Evolutionary conservation across 345 rosid genomes (phyloP), one percentile per base, ranked within the genome.

Genomic region (Eucalyptus tenuipes): DNA sequence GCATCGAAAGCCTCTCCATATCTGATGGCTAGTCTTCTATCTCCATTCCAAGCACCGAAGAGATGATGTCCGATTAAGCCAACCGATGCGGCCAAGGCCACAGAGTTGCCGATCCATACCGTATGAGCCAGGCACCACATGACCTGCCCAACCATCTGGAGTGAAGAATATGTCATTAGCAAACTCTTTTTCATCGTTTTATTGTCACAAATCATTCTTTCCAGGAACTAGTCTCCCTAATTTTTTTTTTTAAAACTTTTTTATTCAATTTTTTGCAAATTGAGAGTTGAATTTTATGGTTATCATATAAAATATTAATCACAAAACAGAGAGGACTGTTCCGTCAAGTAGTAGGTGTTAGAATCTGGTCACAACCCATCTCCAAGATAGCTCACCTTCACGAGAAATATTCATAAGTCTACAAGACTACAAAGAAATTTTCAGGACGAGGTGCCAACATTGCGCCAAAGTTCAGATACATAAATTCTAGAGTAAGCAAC

Each of bases 11-110:
- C 89, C 88, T 90, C 91, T 7, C 91, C 91, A 27, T 90, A 88
- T 45, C 89, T 44, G 20, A 90, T 85, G 47, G 89, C 86, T 47
- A 90, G 55, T 52, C 91, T 88, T 80, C 91, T 49, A 49, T 90
- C 91, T 71, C 91, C 91, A 8, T 90, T 90, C 91, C 91, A 90
- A n/a, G 80, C 91, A 11, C 91, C 91, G 55, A 90, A 90, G 42
- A 90, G 88, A 85, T 90, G 91, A 85, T 90, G 91, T 68, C 91
- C 91, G 2, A 90, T 88, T 31, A 90, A 88, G 31, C 91, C 91
- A 0, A 79, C 88, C 0, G 91, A 90, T 20, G 91, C 91, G 1
- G 89, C 89, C 61, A 88, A 85, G 1, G 89, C 52, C 8, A 90
- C 91, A 1, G 89, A 90, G 88, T 90, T 90, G 53, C 91, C 91